Evolutionary conservation across 108 stramenopile species (phyloP), one percentile per base, ranked within the genome.

Genomic region (Epithemia pelagica): DNA sequence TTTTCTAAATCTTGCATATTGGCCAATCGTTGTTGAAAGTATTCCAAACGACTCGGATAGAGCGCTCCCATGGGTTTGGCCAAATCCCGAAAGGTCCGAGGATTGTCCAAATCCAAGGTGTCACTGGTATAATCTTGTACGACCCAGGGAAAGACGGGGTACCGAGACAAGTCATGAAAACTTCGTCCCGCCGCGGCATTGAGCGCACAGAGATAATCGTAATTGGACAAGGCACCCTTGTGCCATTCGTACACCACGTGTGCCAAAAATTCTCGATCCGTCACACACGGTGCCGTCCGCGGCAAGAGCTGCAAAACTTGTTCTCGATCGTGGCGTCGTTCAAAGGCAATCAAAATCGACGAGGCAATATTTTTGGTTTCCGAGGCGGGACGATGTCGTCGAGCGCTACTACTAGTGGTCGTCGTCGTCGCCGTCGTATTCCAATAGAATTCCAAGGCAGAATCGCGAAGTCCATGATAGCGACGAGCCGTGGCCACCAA

Each of bases 111-210:
- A 77, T 95, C 90, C 57, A 97, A 73, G 33, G 68, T 85, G 15
- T 64, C 28, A 60, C 81, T 79, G 53, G 55, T 71, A 74, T 93
- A 99, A 76, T 95, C 90, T 30, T 81, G 57, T 23, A 99, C 56
- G 15, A 99, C 89, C 96, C 98, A 98, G 10, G 99, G 99, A 76
- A 97, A 97, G 20, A 99, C 97, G 25, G 99, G 99, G 78, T 99
- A 99, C 62, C 97, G 92, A 1, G 94, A 90, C 55, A 99, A 65
- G 73, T 99, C 99, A 66, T 95, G 92, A 58, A 92, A 80, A 54
- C 82, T 87, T 57, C 99, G 77, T 8, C 92, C 98, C 2, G 98
- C 96, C 5, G 95, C 93, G 27, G 88, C 84, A 81, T 99, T 99
- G 27, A 99, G 74, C 28, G 82, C 76, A 58, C 92, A 66, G n/a